Conservation (phyloP, 2,329 filamentous ascomycete species). For the Tolypocladium cylindrosporum region DNA sequence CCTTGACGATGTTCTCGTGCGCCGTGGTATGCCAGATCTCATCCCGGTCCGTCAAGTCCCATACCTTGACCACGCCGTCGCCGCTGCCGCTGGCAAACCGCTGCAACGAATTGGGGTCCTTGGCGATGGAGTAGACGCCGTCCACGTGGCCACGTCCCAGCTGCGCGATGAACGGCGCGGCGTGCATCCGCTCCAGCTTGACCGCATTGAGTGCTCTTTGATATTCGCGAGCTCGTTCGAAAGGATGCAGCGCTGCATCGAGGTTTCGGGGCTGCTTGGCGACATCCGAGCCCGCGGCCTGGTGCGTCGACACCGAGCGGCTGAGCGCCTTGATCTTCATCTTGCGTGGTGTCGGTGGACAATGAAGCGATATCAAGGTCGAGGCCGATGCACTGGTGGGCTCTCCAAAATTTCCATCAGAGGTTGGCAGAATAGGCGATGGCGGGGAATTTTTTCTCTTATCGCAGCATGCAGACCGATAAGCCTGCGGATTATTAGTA, state of each 20-base stretch:
- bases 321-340: constrained; percentile 59
- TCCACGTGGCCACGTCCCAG: constrained; percentile 88
- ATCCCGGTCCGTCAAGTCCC: constrained; percentile 64
- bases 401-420: constrained; percentile 1
- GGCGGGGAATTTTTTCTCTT: constrained; percentile 22
- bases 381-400: background rate
- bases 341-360: background rate
- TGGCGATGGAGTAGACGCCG: constrained; percentile 68
- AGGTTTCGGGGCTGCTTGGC: constrained; percentile 60
- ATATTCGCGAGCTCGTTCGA: constrained; percentile 76
- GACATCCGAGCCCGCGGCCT: constrained; percentile 57
- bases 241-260: constrained; percentile 79
- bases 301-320: constrained; percentile 52
- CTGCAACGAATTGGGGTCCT: constrained; percentile 65
- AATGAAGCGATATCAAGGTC: background rate
- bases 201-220: constrained; percentile 59
- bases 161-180: constrained; percentile 64
- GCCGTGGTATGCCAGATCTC: constrained; percentile 72
- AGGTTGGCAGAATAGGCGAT: constrained; percentile 1
- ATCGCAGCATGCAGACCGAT: constrained; percentile 16
- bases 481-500: constrained; percentile 19
- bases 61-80: constrained; percentile 89
- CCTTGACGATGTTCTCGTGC: constrained; percentile 91
- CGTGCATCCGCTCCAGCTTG: constrained; percentile 89
- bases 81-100: constrained; percentile 75